A percentile compares a stretch with the other conserved stretches of the same genome.
These are phyloP conservation scores for Termitomyces sp. DNA, from an alignment of 768 basidiomycete species.

Conservation along the genomic window DNA sequence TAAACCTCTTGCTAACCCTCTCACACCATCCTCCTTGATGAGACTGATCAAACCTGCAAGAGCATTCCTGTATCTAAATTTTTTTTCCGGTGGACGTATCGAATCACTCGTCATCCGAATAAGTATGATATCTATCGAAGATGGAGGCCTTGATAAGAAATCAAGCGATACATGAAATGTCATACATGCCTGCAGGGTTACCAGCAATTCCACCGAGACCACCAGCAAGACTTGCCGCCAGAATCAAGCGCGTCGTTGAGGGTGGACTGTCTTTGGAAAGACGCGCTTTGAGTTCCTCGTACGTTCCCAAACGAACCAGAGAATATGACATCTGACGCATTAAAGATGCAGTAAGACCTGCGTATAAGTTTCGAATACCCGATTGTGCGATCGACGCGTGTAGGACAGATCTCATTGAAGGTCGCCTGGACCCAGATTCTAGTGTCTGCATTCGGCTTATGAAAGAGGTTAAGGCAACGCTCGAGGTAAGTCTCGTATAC, in stretches of 20 bases:
- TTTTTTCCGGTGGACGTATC: constrained; percentile 64
- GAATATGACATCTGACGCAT: constrained; percentile 92
- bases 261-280: constrained; percentile 47
- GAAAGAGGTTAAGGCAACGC: constrained; percentile 3
- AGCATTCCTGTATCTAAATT: constrained; percentile 79
- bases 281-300: constrained; percentile 68
- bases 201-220: constrained; percentile 80
- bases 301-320: constrained; percentile 76
- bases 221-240: constrained; percentile 69
- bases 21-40: constrained; percentile 62
- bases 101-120: constrained; percentile 89
- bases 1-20: constrained; percentile 67
- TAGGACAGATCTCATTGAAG: constrained; percentile 64
- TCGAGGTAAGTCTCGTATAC: not conserved
- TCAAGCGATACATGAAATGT: not conserved
- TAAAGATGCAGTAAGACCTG: constrained; percentile 77
- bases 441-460: constrained; percentile 80
- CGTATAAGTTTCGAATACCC: constrained; percentile 73
- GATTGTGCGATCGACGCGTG: constrained; percentile 58
- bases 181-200: constrained; percentile 63
- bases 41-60: constrained; percentile 64
- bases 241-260: constrained; percentile 49
- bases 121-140: constrained; percentile 54
- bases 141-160: not conserved
- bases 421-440: constrained; percentile 42